These are phyloP conservation scores for Melampsora larici-populina DNA, from an alignment of 1,284 basidiomycete species.

Conservation along the genomic window DNA sequence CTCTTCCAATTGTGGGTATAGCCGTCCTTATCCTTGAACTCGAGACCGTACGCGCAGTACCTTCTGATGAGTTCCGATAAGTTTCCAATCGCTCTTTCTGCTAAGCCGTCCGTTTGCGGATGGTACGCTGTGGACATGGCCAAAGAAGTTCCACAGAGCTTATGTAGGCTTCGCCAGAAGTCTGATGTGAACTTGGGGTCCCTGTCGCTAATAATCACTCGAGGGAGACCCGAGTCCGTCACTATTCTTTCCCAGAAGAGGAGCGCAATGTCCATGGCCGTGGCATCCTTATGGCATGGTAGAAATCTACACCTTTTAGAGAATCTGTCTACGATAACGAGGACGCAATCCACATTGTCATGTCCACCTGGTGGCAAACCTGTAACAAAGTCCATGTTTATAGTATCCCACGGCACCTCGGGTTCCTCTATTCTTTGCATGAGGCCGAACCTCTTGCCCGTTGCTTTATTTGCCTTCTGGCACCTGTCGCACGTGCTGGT, in stretches of 20 bases:
- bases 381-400: no score
- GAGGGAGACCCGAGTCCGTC: slow-evolving; percentile 52
- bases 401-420: no score
- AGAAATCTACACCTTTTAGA: background rate
- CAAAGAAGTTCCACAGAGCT: slow-evolving; percentile 54
- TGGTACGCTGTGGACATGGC: slow-evolving; percentile 58
- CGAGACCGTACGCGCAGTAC: no score
- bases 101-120: no score
- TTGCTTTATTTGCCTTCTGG: no score
- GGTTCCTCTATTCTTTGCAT: no score
- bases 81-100: no score
- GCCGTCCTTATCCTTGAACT: no score
- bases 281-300: slow-evolving; percentile 14
- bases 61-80: no score
- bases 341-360: background rate
- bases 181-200: slow-evolving; percentile 55
- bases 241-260: slow-evolving; percentile 7
- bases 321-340: background rate
- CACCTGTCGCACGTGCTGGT: background rate
- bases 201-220: no score
- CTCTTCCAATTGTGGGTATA: slow-evolving; percentile 10
- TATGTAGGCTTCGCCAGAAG: slow-evolving; percentile 57
- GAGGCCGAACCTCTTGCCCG: no score
- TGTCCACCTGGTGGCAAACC: background rate
- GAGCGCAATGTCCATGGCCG: background rate